Conservation (phyloP, 2,329 filamentous ascomycete genomes). For the Leptographium procerum region DNA sequence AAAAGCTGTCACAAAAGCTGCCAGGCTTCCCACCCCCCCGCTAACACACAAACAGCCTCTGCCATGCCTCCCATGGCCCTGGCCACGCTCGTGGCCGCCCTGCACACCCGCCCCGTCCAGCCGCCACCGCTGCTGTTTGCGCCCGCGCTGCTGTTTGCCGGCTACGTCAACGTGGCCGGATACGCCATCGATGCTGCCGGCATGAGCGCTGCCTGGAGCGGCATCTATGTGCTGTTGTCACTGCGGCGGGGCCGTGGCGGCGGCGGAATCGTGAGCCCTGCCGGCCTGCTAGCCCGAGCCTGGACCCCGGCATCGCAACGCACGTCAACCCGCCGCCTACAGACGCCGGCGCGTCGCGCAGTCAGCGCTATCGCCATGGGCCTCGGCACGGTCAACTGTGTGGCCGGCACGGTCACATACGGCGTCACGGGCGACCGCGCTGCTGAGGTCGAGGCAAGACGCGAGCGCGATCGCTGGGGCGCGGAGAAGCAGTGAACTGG, state of each 20-base stretch:
- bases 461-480: constrained; percentile 40
- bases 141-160: constrained; percentile 42
- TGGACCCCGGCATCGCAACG: constrained; percentile 18
- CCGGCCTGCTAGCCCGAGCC: background rate
- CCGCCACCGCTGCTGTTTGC: constrained; percentile 37
- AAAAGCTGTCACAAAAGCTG: no score
- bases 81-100: constrained; percentile 43
- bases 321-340: constrained; percentile 25
- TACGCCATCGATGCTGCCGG: constrained; percentile 46
- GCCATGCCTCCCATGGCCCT: constrained; percentile 43
- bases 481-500: background rate
- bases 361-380: constrained; percentile 41
- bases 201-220: constrained; percentile 43
- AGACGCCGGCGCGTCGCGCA: constrained; percentile 27
- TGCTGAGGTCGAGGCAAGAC: constrained; percentile 35
- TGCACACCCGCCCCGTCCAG: constrained; percentile 44
- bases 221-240: constrained; percentile 45
- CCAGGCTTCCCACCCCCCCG: no score
- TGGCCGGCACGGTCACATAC: constrained; percentile 41
- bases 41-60: constrained; percentile 28
- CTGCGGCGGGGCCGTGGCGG: constrained; percentile 26
- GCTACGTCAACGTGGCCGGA: constrained; percentile 48
- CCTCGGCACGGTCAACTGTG: constrained; percentile 35
- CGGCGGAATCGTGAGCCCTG: background rate
- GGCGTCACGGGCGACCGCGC: constrained; percentile 34